These are phyloP conservation scores for Salix arbutifolia DNA, from an alignment of 345 rosid genomes.

Conservation along the genomic window DNA sequence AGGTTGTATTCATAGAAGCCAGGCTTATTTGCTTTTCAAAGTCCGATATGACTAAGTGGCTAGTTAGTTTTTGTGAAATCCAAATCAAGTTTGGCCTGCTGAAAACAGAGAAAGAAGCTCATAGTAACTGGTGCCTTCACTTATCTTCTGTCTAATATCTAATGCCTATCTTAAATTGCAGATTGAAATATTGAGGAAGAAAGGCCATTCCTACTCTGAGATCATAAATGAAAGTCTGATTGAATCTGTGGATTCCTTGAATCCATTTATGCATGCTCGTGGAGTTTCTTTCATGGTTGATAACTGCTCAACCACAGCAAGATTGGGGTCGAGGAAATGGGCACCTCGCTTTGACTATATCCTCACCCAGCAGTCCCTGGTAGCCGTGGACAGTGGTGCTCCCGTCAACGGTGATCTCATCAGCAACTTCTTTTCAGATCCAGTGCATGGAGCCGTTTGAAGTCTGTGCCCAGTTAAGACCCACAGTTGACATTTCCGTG, in stretches of 20 bases:
- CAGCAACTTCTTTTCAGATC: constrained; percentile 83
- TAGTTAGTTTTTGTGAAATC: not conserved
- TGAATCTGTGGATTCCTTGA: constrained; percentile 85
- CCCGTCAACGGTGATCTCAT: constrained; percentile 69
- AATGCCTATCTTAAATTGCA: constrained; percentile 25
- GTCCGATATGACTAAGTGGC: no score
- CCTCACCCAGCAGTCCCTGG: constrained; percentile 78
- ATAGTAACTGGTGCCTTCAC: not conserved
- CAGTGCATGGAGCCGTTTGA: constrained; percentile 80
- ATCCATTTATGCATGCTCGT: constrained; percentile 96
- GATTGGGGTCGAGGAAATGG: constrained; percentile 92
- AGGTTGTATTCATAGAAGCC: not conserved
- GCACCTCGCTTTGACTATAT: constrained; percentile 89
- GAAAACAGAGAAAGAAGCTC: not conserved
- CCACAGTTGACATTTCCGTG: constrained; percentile 81
- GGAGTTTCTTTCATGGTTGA: constrained; percentile 97
- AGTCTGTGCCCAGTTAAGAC: constrained; percentile 82
- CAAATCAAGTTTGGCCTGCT: not conserved
- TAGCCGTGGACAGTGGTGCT: constrained; percentile 54
- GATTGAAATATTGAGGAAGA: constrained; percentile 90
- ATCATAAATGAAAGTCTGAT: constrained; percentile 91
- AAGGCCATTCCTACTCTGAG: constrained; percentile 89
- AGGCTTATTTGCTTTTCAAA: not conserved
- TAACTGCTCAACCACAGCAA: constrained; percentile 90
- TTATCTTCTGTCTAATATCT: not conserved